phyloP scores from a whole-genome alignment of 179 eudicot genomes.

The Beta macrorhiza region DNA sequence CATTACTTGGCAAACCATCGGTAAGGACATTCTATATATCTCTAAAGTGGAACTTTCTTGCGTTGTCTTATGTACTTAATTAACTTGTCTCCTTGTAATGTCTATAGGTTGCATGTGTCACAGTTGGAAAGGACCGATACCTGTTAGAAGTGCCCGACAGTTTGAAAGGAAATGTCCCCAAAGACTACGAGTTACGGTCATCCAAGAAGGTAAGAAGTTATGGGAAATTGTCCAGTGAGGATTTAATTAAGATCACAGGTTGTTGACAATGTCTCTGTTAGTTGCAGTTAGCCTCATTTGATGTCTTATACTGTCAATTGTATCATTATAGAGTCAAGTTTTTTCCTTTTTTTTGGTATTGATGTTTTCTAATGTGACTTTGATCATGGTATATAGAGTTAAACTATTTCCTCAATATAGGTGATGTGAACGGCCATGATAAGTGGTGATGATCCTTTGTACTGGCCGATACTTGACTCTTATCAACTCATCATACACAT shows the following conservation, averaged over 20 bases:
- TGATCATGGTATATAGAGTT: not conserved
- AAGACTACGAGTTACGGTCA: conserved; percentile 75
- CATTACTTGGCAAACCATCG: conserved; percentile 63
- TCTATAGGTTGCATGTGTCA: conserved; percentile 70
- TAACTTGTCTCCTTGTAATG: conserved; percentile 14
- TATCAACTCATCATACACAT: not conserved
- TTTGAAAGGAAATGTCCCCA: conserved; percentile 51
- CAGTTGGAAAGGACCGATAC: conserved; percentile 84
- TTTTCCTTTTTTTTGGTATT: too few species aligned
- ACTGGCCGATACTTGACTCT: not conserved
- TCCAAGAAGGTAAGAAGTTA: conserved; percentile 73
- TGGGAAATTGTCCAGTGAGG: not conserved
- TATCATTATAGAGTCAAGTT: too few species aligned
- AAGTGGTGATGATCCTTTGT: not conserved
- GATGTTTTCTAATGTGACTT: conserved; percentile 1
- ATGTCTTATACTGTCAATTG: too few species aligned
- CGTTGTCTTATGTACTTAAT: conserved; percentile 17
- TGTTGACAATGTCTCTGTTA: conserved; percentile 3
- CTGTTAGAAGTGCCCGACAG: conserved; percentile 89
- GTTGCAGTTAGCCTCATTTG: conserved; percentile 12
- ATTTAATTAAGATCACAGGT: conserved; percentile 1
- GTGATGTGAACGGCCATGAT: not conserved
- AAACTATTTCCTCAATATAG: not conserved
- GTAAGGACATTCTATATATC: conserved; percentile 33
- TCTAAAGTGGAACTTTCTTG: conserved; percentile 6